phyloP scores from a whole-genome alignment of 192 early-diverging fungal genomes.

The Rhizophagus prolifer region DNA sequence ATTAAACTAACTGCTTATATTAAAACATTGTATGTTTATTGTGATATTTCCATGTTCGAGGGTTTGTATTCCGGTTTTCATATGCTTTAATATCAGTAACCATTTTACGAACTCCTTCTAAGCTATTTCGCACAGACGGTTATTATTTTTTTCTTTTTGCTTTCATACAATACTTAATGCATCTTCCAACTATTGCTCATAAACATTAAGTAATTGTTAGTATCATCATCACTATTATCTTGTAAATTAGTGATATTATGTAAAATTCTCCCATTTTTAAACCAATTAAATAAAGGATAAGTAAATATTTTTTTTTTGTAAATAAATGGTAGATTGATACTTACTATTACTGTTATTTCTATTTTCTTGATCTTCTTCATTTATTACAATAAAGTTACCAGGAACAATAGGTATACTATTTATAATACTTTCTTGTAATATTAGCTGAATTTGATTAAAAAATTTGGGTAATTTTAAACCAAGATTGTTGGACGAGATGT shows the following conservation, averaged over 20 bases:
- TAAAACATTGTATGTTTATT: slow-evolving; percentile 9
- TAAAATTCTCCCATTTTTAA: not conserved
- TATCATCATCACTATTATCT: not conserved
- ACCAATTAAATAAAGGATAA: too few species aligned
- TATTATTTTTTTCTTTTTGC: not conserved
- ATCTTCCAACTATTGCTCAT: not conserved
- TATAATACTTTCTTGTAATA: not conserved
- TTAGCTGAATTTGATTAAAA: not conserved
- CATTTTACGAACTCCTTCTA: not conserved
- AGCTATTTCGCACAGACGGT: not conserved
- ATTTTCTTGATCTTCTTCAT: not conserved
- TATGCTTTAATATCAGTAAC: not conserved
- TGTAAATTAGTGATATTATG: not conserved
- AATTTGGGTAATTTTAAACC: not conserved
- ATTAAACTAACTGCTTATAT: not conserved
- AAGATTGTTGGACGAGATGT: not conserved
- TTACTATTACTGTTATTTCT: not conserved
- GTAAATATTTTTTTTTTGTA: not conserved
- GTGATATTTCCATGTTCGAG: not conserved
- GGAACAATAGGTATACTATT: too few species aligned
- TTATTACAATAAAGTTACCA: too few species aligned
- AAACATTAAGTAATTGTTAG: not conserved
- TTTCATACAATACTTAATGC: not conserved
- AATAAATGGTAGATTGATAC: not conserved
- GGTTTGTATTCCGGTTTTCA: not conserved